A percentile compares a stretch with the other conserved stretches of the same genome.
Evolutionary conservation across 768 basidiomycete species (phyloP).

Genomic region (Naganishia antarctica): DNA sequence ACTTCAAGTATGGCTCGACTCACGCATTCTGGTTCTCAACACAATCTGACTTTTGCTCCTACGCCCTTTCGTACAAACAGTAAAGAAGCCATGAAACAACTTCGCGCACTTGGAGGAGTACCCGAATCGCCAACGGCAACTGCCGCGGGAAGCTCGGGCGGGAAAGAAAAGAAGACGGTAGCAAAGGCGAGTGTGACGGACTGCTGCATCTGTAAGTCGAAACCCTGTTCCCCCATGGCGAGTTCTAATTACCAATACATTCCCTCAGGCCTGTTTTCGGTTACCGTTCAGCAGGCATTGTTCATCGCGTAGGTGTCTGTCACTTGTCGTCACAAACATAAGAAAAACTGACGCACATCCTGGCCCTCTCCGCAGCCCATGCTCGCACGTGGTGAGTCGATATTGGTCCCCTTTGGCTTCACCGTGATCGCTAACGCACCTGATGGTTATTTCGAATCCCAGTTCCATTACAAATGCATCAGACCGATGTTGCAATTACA

Average conservation of each 20-base stretch:
- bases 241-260: no score
- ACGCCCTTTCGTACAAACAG: slow-evolving; percentile 32
- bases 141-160: slow-evolving; percentile 24
- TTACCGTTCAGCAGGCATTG: slow-evolving; percentile 88
- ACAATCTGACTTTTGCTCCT: not conserved
- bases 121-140: slow-evolving; percentile 25
- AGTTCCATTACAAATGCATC: slow-evolving; percentile 74
- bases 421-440: not conserved
- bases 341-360: not conserved
- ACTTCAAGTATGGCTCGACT: slow-evolving; percentile 68
- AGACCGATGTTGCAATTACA: slow-evolving; percentile 82
- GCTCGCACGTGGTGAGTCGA: slow-evolving; percentile 67
- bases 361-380: slow-evolving; percentile 54
- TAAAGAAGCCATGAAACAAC: slow-evolving; percentile 68
- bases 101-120: slow-evolving; percentile 53
- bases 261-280: slow-evolving; percentile 62
- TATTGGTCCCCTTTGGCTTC: slow-evolving; percentile 50
- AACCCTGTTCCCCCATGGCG: no score
- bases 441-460: not conserved
- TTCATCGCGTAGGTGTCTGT: slow-evolving; percentile 66
- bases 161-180: slow-evolving; percentile 33
- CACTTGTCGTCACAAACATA: not conserved
- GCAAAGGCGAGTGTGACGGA: slow-evolving; percentile 55
- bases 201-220: slow-evolving; percentile 81
- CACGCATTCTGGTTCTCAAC: not conserved